These are phyloP conservation scores for Pythium oligandrum DNA, from an alignment of 352 stramenopile species.

Conservation along the genomic window DNA sequence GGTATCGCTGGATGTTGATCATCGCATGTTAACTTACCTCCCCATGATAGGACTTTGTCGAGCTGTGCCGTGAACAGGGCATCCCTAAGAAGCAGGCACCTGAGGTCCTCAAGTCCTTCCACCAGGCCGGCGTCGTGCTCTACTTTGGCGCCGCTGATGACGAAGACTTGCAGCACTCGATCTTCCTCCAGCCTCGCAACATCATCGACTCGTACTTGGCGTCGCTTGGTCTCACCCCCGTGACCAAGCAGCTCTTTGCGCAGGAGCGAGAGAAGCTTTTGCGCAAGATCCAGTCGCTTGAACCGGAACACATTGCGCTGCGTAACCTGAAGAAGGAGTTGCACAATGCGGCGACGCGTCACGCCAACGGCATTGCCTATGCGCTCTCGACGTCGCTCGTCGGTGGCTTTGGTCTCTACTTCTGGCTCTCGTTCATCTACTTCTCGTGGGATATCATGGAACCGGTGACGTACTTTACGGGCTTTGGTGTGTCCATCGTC, in stretches of 20 bases:
- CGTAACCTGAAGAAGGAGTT: constrained; percentile 60
- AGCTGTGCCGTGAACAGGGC: constrained; percentile 61
- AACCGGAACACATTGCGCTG: constrained; percentile 65
- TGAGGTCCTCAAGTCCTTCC: constrained; percentile 70
- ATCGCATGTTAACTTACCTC: too few species aligned
- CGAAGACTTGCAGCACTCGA: constrained; percentile 63
- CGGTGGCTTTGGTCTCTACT: constrained; percentile 79
- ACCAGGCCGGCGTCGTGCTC: constrained; percentile 72
- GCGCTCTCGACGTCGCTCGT: constrained; percentile 59
- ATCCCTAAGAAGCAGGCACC: constrained; percentile 82
- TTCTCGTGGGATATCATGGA: constrained; percentile 91
- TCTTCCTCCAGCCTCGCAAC: constrained; percentile 79
- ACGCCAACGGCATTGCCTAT: constrained; percentile 54
- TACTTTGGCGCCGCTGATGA: constrained; percentile 76
- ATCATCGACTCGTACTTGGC: constrained; percentile 77
- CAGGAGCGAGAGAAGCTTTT: constrained; percentile 59
- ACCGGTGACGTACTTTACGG: constrained; percentile 87
- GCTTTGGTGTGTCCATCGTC: constrained; percentile 72
- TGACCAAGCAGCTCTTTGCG: constrained; percentile 64
- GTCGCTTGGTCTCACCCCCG: constrained; percentile 63
- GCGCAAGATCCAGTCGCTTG: constrained; percentile 58
- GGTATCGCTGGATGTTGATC: too few species aligned
- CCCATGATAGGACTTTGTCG: constrained; percentile 48
- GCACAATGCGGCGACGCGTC: constrained; percentile 47
- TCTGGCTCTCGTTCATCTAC: constrained; percentile 86